Evolutionary conservation across 495 filamentous ascomycete genomes (phyloP).

Genomic region (Gamarada debralockiae): DNA sequence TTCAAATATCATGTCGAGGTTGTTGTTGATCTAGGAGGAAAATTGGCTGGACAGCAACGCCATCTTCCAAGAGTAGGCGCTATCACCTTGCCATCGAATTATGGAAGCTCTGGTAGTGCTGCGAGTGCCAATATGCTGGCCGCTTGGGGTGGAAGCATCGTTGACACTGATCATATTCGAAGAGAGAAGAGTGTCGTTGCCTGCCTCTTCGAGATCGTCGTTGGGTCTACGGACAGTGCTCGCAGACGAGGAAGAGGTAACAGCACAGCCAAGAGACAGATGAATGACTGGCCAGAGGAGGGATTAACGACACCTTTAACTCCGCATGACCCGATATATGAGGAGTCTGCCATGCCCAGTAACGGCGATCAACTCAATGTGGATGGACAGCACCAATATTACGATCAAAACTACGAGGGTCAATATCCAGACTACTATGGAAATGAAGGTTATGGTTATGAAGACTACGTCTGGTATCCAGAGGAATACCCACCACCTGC

Average conservation of each 20-base stretch:
- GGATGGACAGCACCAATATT: slow-evolving; percentile 12
- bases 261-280: slow-evolving; percentile 1
- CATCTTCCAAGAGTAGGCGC: slow-evolving; percentile 56
- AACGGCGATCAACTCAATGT: background rate
- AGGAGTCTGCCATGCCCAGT: slow-evolving; percentile 3
- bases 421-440: slow-evolving; percentile 28
- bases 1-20: slow-evolving; percentile 94
- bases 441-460: slow-evolving; percentile 35
- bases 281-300: slow-evolving; percentile 9
- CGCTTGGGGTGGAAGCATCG: slow-evolving; percentile 68
- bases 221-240: slow-evolving; percentile 82
- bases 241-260: slow-evolving; percentile 46
- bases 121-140: slow-evolving; percentile 33
- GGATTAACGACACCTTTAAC: background rate
- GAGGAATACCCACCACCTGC: slow-evolving; percentile 27
- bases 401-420: slow-evolving; percentile 23
- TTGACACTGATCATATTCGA: slow-evolving; percentile 85
- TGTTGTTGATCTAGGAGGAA: slow-evolving; percentile 86
- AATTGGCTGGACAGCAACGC: slow-evolving; percentile 64
- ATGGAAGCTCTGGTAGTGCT: slow-evolving; percentile 30
- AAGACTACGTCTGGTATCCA: slow-evolving; percentile 28
- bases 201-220: slow-evolving; percentile 75
- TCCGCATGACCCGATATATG: slow-evolving; percentile 11
- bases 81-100: slow-evolving; percentile 42
- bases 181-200: slow-evolving; percentile 86